Conservation (phyloP, 257 asterid species). For the Solanum rostratum region DNA sequence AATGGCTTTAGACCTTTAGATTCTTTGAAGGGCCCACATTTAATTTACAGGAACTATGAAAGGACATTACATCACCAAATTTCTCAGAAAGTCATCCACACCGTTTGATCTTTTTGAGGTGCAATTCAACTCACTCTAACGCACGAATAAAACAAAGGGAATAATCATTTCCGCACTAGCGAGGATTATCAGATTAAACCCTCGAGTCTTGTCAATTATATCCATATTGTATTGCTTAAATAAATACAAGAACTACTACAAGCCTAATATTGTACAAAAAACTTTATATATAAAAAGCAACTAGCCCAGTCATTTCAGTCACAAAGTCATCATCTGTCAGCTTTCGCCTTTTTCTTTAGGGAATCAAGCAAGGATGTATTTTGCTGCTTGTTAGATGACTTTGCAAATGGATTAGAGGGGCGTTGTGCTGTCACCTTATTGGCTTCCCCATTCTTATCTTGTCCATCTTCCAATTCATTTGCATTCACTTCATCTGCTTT, state of each 20-base stretch:
- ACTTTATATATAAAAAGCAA: not conserved
- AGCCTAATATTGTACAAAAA: not conserved
- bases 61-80: not conserved
- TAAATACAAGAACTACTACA: not conserved
- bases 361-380: constrained; percentile 52
- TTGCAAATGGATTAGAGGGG: constrained; percentile 80
- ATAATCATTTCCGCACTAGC: not conserved
- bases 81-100: not conserved
- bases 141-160: not conserved
- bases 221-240: not conserved
- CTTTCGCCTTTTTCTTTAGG: constrained; percentile 49
- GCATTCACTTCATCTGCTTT: not conserved
- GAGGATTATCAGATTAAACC: not conserved
- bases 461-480: not conserved
- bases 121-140: not conserved
- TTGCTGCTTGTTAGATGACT: constrained; percentile 45
- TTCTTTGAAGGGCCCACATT: not conserved
- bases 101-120: not conserved
- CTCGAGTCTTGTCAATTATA: not conserved
- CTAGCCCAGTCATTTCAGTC: not conserved
- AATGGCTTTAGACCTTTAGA: not conserved
- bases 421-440: constrained; percentile 23
- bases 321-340: not conserved
- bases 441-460: constrained; percentile 9
- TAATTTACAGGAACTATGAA: not conserved